Evolutionary conservation across 495 filamentous ascomycete genomes (phyloP), one percentile per base, ranked within the genome.

Genomic region (Acidiella bohemica): DNA sequence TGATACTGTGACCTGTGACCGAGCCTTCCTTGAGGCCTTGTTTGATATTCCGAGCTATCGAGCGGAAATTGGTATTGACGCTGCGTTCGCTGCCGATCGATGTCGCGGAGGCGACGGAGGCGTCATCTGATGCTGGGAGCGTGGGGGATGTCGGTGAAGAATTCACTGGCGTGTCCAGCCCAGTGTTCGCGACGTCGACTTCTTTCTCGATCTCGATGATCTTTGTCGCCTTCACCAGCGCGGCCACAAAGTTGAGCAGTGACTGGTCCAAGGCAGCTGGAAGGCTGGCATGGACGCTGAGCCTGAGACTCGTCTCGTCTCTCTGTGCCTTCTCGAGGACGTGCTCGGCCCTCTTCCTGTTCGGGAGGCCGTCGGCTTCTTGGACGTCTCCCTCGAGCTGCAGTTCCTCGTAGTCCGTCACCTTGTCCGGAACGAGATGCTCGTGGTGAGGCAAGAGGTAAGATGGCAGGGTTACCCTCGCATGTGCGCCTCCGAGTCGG

Each of bases 381-480:
- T 46, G 31, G 9, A 59, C 44, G 6, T 46, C 42, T 2, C 44
- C 28, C 16, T 53, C 42, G 2, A 53, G 35, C 11, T 45, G 20
- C 27, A 46, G 23, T n/a, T 52, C 46, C 8, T 53, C 36, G 5
- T 43, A 20, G 8, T 32, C 34, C 3, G 53, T 46, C 5, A 49
- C 55, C 12, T 40, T 45, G 5, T 28, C 18, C 8, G 60, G 60
- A 1, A 63, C 27, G 6, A 61, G 36, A 34, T 63, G 60, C 28
- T 61, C 60, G 33, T 63, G 60, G 32, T 60, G 60, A 8, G 60
- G 60, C 14, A 64, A 42, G 0, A 64, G 44, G 37, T 47, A 63
- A 0, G 47, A 37, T 7, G 60, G 60, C n/a, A 63, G 28, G 2
- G 39, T 18, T 20, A 58, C 37, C 0, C 45, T 44, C 1, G 53